These are phyloP conservation scores for Mangifera indica DNA, from an alignment of 345 rosid species.

Conservation along the genomic window DNA sequence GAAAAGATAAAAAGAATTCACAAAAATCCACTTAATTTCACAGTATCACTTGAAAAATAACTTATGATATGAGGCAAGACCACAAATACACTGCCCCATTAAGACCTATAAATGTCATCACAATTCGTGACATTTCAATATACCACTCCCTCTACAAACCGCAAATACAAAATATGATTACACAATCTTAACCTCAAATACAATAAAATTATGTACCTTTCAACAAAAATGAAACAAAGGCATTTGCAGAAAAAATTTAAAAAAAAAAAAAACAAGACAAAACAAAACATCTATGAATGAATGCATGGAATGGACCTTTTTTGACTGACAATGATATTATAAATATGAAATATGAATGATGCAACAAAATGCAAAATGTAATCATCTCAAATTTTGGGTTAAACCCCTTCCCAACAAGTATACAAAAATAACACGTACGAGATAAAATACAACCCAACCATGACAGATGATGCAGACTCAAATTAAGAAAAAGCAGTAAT, in stretches of 20 bases:
- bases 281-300: constrained; percentile 36
- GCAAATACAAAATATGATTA: constrained; percentile 21
- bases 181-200: constrained; percentile 12
- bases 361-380: constrained; percentile 33
- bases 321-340: constrained; percentile 2
- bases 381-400: constrained; percentile 30
- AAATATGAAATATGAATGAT: constrained; percentile 25
- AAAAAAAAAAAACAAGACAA: no score
- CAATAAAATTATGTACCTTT: constrained; percentile 6
- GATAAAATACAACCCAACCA: constrained; percentile 26
- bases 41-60: not conserved
- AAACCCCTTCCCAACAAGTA: constrained; percentile 20
- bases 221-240: not conserved
- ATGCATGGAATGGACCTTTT: constrained; percentile 27
- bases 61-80: not conserved
- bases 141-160: constrained; percentile 13
- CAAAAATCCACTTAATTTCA: constrained; percentile 5
- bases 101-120: constrained; percentile 20
- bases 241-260: not conserved
- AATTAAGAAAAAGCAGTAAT: constrained; percentile 14
- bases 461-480: constrained; percentile 26
- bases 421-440: constrained; percentile 5
- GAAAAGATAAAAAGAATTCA: not conserved
- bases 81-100: constrained; percentile 16
- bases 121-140: constrained; percentile 17